Evolutionary conservation across 768 basidiomycete genomes (phyloP), one percentile per base, ranked within the genome.

Genomic region (Chalciporus piperatus): DNA sequence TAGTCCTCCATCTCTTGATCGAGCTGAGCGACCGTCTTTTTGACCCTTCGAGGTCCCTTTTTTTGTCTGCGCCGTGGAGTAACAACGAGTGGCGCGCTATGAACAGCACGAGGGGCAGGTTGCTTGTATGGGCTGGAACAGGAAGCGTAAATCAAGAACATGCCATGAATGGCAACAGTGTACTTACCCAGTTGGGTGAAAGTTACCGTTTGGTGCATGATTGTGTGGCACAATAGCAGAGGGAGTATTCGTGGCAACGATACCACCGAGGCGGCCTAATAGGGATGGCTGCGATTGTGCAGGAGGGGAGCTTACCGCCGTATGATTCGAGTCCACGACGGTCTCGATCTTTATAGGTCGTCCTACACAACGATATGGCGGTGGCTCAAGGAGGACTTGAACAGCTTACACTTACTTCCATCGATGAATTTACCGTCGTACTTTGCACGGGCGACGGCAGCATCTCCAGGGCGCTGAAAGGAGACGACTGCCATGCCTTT

Each of bases 1-100:
- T 89, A 91, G 44, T 85, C 84, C 50, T 91, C 89, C 85, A 91
- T 89, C 66, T 91, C 88, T 63, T 78, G 75, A 64, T 91, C 88
- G 20, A 91, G 74, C 52, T 89, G 80, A 23, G 76, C 82, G 7
- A 71, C 62, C 0, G 85, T 32, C 67, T 89, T 89, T 61, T 87
- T 88, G 39, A 88, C 64, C 35, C 89, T 80, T 60, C 80, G 83
- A 0, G 89, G 85, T 0, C 89, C 89, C 60, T 89, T 91, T 72
- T 85, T 89, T 37, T 72, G 68, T 25, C 82, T 80, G 16, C 73
- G 60, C 30, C 74, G 71, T 17, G 74, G 72, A 3, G 50, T 38
- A 13, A 60, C 60, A n/a, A 65, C 54, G 10, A 60, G 56, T 6
- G 69, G 63, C 6, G 69, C 58, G 20, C 62, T 52, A 16, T 55